Conservation (phyloP, 73 alveolate genomes). For the Breviolum minutum region DNA sequence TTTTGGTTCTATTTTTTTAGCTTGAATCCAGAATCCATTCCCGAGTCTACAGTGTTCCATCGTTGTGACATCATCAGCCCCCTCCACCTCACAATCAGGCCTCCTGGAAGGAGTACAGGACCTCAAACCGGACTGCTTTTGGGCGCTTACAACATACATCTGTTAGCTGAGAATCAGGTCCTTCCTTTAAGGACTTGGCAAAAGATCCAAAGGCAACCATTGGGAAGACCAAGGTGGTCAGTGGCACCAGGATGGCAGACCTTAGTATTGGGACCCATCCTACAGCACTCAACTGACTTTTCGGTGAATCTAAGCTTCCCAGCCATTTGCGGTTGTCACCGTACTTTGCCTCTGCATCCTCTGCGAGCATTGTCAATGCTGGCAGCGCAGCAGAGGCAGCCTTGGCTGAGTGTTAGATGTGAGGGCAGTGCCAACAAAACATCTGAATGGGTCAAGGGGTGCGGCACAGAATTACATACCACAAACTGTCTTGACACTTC, state of each 20-base stretch:
- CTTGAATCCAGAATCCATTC: background rate
- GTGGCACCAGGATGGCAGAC: conserved; percentile 62
- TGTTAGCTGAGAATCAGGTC: no score
- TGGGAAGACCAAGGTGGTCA: conserved; percentile 61
- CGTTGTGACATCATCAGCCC: background rate
- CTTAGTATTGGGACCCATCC: background rate
- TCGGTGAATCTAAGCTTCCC: background rate
- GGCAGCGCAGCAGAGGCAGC: conserved; percentile 66
- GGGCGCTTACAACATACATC: no score
- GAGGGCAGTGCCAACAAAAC: no score
- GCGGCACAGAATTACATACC: background rate
- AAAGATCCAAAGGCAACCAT: conserved; percentile 16
- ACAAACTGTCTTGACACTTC: no score
- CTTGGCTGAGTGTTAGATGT: background rate
- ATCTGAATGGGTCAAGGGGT: background rate
- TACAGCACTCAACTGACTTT: no score
- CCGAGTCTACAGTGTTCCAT: background rate
- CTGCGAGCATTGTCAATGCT: conserved; percentile 57
- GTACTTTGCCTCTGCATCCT: conserved; percentile 26
- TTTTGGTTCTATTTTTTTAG: background rate
- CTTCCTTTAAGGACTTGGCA: background rate
- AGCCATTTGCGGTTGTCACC: conserved; percentile 55
- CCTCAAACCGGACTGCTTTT: background rate
- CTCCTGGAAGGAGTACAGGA: conserved; percentile 92
- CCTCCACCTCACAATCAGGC: background rate